Evolutionary conservation across 2,329 filamentous ascomycete species (phyloP).

Genomic region (Thelonectria rubi): DNA sequence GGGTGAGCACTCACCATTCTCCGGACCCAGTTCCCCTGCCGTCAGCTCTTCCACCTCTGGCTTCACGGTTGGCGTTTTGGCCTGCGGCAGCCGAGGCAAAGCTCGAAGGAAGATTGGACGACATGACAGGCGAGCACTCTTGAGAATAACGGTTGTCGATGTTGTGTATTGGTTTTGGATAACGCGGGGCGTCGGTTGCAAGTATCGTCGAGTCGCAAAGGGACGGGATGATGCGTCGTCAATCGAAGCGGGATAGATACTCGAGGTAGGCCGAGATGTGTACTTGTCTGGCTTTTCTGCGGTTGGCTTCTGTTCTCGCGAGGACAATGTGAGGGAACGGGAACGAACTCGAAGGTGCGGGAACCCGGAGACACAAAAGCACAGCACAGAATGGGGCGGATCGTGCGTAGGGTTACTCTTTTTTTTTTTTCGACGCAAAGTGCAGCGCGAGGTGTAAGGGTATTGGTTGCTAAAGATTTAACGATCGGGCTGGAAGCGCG

Average conservation of each 20-base stretch:
- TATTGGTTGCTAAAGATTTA: conserved; percentile 20
- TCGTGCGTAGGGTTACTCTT: conserved; percentile 30
- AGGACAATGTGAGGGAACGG: conserved; percentile 26
- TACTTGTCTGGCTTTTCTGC: conserved; percentile 25
- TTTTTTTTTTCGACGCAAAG: conserved; percentile 27
- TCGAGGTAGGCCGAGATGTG: conserved; percentile 30
- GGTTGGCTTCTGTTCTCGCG: conserved; percentile 30
- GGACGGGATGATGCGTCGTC: conserved; percentile 31
- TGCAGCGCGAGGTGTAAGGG: conserved; percentile 34
- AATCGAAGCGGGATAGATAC: conserved; percentile 30
- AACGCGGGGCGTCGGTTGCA: conserved; percentile 30
- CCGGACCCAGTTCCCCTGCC: conserved; percentile 65
- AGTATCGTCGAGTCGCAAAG: conserved; percentile 37
- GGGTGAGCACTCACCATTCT: conserved; percentile 72
- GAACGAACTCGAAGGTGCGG: conserved; percentile 29
- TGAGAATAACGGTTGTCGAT: conserved; percentile 15
- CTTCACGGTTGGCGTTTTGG: conserved; percentile 71
- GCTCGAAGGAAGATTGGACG: conserved; percentile 81
- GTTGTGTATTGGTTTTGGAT: conserved; percentile 20
- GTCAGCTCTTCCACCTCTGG: conserved; percentile 66
- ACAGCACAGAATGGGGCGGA: conserved; percentile 31
- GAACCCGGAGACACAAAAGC: conserved; percentile 33
- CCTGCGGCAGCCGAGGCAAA: conserved; percentile 86
- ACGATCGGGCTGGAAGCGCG: conserved; percentile 19
- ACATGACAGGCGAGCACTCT: conserved; percentile 58